Base-by-base conservation (phyloP, 2,329 filamentous ascomycete species). In the Coniochaeta sp. region DNA sequence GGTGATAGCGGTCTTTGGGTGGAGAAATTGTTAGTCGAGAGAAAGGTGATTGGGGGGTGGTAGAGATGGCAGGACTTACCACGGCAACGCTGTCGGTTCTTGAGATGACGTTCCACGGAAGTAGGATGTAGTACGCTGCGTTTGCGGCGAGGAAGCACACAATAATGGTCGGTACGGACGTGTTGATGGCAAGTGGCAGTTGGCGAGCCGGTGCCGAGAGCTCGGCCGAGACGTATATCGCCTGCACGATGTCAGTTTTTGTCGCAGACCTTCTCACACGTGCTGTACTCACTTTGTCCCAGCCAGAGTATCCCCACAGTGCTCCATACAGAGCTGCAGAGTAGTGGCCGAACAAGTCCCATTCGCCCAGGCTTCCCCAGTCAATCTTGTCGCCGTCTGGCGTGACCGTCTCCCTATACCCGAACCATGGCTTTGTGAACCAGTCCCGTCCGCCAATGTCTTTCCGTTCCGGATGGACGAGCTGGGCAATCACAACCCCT, bases 221-320 rank as follows among this genome's bases (percentile, higher is more conserved):
- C 66, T 85, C 82, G 0, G 80, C 78, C 0, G 80, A 78, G 55
- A 85, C 74, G 64, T 84, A 85, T 58, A 83, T 79, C 3, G 81
- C 81, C 80, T 81, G 6, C 6, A 40, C n/a, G 24, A 9, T 7
- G n/a, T 36, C 31, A 36, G 44, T n/a, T 36, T 16, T 5, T 36
- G 28, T 31, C 33, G 44, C 43, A 17, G 58, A 56, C 12, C 9
- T 14, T 36, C 11, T 36, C n/a, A 57, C n/a, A n/a, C n/a, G 17
- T 22, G 31, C 12, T 26, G 1, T 70, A 8, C 76, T 72, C 43
- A 82, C 83, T 73, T 87, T 87, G 60, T 88, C 85, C 85, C 85
- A 88, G 0, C 85, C 85, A 0, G 82, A 85, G 62, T 87, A 88
- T 0, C 82, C 85, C 85, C 84, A 88, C 0, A 88, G 67, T 0